Evolutionary conservation across 352 stramenopile genomes (phyloP), one percentile per base, ranked within the genome.

Genomic region (Aphanomyces stellatus): DNA sequence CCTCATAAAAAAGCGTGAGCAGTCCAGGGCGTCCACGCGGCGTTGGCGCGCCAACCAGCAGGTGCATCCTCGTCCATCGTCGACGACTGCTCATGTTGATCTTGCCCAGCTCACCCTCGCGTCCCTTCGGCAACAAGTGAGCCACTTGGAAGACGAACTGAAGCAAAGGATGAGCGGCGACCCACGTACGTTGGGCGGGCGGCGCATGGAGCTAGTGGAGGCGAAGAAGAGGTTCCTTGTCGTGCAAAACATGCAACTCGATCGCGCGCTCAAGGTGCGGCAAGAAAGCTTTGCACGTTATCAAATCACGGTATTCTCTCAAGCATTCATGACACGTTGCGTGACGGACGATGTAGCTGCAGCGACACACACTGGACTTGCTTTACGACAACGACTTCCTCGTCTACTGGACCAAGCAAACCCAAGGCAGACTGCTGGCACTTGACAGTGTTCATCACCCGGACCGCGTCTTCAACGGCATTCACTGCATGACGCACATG

Each of bases 351-450:
- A 28, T 8, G 7, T 27, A 53, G 15, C 13, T 46, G 37, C 37
- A 46, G n/a, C 37, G 37, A 46, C 13, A 46, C n/a, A 46, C 37
- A n/a, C 37, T 46, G 11, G 6, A 15, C 17, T 40, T 24, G 27
- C n/a, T 57, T 15, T 15, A 57, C n/a, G 55, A 51, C 55, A 35
- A 64, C 22, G 55, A 31, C 28, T 64, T 64, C 24, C 17, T 64
- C 34, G 2, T 43, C 19, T 27, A 33, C 37, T 11, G 28, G 55
- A 46, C 30, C 19, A 22, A 33, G 2, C 34, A 46, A 37, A 46
- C 55, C 6, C 35, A 64, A 51, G 37, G 2, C 11, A 43, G n/a
- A 35, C n/a, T 64, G 35, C 8, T 51, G 4, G 22, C 55, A 34
- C 5, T 7, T 64, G 22, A 11, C 35, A 24, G 22, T 7, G 17